Evolutionary conservation across 768 basidiomycete species (phyloP).

Genomic region (Lyophyllum decastes): DNA sequence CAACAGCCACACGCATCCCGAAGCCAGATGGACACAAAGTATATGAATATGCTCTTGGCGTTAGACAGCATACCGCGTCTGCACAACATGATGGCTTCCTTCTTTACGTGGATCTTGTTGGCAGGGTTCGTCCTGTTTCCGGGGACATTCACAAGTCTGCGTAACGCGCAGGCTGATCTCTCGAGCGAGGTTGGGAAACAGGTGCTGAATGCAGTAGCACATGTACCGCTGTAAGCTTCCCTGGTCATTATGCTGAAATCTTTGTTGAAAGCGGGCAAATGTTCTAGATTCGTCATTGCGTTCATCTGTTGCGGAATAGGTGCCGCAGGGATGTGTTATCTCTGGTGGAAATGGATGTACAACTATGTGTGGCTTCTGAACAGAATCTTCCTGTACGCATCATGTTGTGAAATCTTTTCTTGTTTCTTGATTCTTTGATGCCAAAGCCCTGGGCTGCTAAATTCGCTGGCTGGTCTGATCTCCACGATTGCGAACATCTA

Average conservation of each 20-base stretch:
- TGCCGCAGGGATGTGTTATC: slow-evolving; percentile 51
- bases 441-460: slow-evolving; percentile 54
- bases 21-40: slow-evolving; percentile 47
- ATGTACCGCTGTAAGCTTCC: slow-evolving; percentile 42
- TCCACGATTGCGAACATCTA: slow-evolving; percentile 55
- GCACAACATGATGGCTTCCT: slow-evolving; percentile 51
- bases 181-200: slow-evolving; percentile 30
- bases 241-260: background rate
- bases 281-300: slow-evolving; percentile 56
- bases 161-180: slow-evolving; percentile 23
- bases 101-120: slow-evolving; percentile 65
- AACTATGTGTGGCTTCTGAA: slow-evolving; percentile 63
- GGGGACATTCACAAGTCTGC: slow-evolving; percentile 57
- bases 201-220: slow-evolving; percentile 37
- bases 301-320: slow-evolving; percentile 58
- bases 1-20: background rate
- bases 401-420: background rate
- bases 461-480: slow-evolving; percentile 58
- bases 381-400: slow-evolving; percentile 51
- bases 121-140: slow-evolving; percentile 67
- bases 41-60: slow-evolving; percentile 64
- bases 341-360: slow-evolving; percentile 60
- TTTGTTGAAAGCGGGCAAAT: background rate
- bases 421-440: background rate
- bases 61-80: slow-evolving; percentile 53